Evolutionary conservation across 73 alveolate genomes (phyloP).

Genomic region (Paramecium octaurelia): DNA sequence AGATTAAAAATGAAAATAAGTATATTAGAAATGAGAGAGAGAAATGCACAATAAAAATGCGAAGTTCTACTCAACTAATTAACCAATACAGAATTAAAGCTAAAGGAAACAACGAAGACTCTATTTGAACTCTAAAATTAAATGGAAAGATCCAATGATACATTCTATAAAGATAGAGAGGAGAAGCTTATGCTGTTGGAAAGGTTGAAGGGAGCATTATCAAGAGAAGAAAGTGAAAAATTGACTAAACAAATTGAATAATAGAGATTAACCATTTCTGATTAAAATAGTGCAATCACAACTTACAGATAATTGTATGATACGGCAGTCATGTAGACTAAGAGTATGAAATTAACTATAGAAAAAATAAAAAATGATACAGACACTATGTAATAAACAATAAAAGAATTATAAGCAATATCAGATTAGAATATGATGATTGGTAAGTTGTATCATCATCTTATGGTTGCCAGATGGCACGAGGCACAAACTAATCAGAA

Average conservation of each 20-base stretch:
- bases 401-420: slow-evolving; percentile 49
- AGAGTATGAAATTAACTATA: slow-evolving; percentile 34
- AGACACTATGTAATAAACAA: slow-evolving; percentile 21
- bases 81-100: neutral
- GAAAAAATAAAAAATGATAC: slow-evolving; percentile 44
- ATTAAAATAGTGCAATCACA: neutral
- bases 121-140: neutral
- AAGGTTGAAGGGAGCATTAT: neutral
- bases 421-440: slow-evolving; percentile 55
- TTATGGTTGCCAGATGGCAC: slow-evolving; percentile 58
- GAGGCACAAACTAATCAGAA: slow-evolving; percentile 53
- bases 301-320: slow-evolving; percentile 42
- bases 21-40: slow-evolving; percentile 57
- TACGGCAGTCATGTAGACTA: slow-evolving; percentile 35
- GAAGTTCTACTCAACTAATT: neutral
- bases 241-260: neutral
- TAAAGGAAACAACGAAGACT: neutral
- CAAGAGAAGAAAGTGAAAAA: slow-evolving; percentile 27
- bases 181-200: neutral
- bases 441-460: slow-evolving; percentile 59
- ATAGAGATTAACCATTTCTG: neutral
- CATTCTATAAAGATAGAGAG: neutral
- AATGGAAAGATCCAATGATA: slow-evolving; percentile 29
- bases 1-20: slow-evolving; percentile 56
- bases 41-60: slow-evolving; percentile 29